Conservation (phyloP, 1,284 basidiomycete species). For the Trichosporon faecale region DNA sequence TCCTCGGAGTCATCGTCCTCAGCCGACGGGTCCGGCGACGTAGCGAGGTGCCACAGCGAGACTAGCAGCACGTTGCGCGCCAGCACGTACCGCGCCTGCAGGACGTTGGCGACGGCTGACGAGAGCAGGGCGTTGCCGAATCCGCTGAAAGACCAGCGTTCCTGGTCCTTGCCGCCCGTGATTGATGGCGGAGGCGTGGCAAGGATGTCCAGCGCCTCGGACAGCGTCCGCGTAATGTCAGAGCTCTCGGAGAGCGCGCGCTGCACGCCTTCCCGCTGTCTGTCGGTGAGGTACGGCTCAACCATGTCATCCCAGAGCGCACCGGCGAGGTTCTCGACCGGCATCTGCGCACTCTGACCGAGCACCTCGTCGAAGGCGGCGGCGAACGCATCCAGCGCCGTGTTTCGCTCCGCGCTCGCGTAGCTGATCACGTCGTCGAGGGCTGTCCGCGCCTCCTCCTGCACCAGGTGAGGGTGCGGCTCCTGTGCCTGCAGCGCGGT, state of each 20-base stretch:
- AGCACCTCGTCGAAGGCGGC: slow-evolving; percentile 26
- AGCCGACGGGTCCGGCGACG: slow-evolving; percentile 28
- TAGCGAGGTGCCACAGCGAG: slow-evolving; percentile 41
- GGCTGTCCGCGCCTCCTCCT: slow-evolving; percentile 10
- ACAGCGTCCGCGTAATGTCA: slow-evolving; percentile 22
- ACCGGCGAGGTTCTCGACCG: slow-evolving; percentile 29
- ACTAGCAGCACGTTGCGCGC: slow-evolving; percentile 46
- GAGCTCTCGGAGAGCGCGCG: slow-evolving; percentile 29
- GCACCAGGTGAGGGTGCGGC: neutral
- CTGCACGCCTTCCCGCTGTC: slow-evolving; percentile 26
- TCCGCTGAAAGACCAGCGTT: slow-evolving; percentile 34
- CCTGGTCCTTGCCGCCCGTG: neutral
- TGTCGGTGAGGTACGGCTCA: slow-evolving; percentile 29
- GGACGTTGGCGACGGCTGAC: slow-evolving; percentile 32
- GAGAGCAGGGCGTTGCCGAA: slow-evolving; percentile 45
- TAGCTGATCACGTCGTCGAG: neutral
- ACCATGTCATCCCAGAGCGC: slow-evolving; percentile 35
- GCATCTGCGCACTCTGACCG: slow-evolving; percentile 22
- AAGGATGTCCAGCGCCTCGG: slow-evolving; percentile 34
- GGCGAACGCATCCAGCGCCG: slow-evolving; percentile 36
- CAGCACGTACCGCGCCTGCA: slow-evolving; percentile 43
- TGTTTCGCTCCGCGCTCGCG: slow-evolving; percentile 31
- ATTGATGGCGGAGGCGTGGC: neutral
- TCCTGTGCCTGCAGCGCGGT: slow-evolving; percentile 28
- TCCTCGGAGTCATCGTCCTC: slow-evolving; percentile 36